phyloP scores from a whole-genome alignment of 768 basidiomycete genomes.

The Tylopilus felleus region DNA sequence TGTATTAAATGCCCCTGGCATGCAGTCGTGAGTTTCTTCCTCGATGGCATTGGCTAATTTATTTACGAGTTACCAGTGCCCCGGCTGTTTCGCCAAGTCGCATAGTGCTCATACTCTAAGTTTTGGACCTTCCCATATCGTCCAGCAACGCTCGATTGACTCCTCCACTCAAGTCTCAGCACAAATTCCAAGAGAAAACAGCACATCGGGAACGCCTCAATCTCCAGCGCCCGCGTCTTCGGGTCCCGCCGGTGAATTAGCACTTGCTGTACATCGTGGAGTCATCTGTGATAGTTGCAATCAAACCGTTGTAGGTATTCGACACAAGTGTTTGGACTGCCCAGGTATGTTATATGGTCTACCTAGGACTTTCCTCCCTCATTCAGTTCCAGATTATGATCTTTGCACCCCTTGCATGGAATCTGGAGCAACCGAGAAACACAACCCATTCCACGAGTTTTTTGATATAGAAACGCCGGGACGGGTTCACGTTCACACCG shows the following conservation, averaged over 20 bases:
- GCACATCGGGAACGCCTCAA: neutral
- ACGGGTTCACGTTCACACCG: slow-evolving; percentile 61
- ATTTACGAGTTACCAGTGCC: slow-evolving; percentile 17
- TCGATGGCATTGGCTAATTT: neutral
- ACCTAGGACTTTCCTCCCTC: neutral
- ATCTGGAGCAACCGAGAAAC: slow-evolving; percentile 45
- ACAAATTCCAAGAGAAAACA: neutral
- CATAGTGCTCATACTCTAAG: slow-evolving; percentile 28
- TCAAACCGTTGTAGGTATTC: slow-evolving; percentile 53
- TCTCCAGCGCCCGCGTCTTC: neutral
- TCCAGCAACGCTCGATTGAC: slow-evolving; percentile 15
- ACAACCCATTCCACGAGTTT: slow-evolving; percentile 68
- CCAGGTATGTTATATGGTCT: slow-evolving; percentile 41
- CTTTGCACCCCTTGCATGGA: slow-evolving; percentile 59
- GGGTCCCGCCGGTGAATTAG: neutral
- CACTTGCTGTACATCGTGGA: slow-evolving; percentile 44
- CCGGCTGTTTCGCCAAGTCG: slow-evolving; percentile 28
- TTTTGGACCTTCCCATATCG: slow-evolving; percentile 30
- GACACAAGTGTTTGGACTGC: slow-evolving; percentile 83
- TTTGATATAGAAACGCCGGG: slow-evolving; percentile 65
- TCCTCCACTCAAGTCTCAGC: neutral
- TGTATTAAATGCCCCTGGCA: slow-evolving; percentile 33
- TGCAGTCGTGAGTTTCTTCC: slow-evolving; percentile 22
- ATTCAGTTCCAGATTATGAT: slow-evolving; percentile 56
- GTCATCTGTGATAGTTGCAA: slow-evolving; percentile 69